A percentile compares a stretch with the other conserved stretches of the same genome.
phyloP scores from a whole-genome alignment of 768 basidiomycete genomes.

The Tubosaeta sp. region DNA sequence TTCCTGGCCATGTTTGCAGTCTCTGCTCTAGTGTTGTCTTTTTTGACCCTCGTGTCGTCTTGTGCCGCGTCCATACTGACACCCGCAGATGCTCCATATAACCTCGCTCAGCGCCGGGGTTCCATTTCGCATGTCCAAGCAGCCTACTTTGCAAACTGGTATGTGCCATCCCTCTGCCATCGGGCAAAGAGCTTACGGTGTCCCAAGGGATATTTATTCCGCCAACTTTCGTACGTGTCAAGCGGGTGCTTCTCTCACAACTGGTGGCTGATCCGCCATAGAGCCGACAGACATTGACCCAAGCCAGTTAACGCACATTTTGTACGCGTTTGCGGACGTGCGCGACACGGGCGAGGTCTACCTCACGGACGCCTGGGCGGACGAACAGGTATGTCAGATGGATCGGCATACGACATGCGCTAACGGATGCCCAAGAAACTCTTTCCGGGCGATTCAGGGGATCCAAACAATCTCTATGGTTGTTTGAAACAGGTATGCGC shows the following conservation, averaged over 20 bases:
- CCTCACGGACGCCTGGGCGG: conserved; percentile 72
- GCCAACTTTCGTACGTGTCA: conserved; percentile 54
- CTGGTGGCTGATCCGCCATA: conserved; percentile 25
- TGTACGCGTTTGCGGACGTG: conserved; percentile 79
- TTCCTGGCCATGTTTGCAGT: neutral
- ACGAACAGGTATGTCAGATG: conserved; percentile 49
- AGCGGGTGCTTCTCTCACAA: neutral
- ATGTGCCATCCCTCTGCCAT: neutral
- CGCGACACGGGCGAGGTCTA: conserved; percentile 55
- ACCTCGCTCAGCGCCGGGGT: conserved; percentile 9
- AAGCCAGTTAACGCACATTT: conserved; percentile 63
- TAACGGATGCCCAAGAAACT: conserved; percentile 48
- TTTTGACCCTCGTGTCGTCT: conserved; percentile 9
- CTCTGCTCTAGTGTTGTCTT: conserved; percentile 3
- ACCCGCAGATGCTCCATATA: neutral
- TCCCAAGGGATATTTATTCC: conserved; percentile 52
- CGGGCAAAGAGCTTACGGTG: neutral
- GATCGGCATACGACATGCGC: neutral
- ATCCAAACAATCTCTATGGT: conserved; percentile 73
- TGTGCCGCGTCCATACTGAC: conserved; percentile 12
- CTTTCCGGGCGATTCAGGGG: conserved; percentile 66
- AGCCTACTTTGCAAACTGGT: conserved; percentile 38
- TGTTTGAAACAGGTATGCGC: conserved; percentile 67
- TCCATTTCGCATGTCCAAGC: conserved; percentile 28
- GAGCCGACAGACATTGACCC: conserved; percentile 64